phyloP scores from a whole-genome alignment of 345 rosid genomes.

The Sisymbrium altissimum region DNA sequence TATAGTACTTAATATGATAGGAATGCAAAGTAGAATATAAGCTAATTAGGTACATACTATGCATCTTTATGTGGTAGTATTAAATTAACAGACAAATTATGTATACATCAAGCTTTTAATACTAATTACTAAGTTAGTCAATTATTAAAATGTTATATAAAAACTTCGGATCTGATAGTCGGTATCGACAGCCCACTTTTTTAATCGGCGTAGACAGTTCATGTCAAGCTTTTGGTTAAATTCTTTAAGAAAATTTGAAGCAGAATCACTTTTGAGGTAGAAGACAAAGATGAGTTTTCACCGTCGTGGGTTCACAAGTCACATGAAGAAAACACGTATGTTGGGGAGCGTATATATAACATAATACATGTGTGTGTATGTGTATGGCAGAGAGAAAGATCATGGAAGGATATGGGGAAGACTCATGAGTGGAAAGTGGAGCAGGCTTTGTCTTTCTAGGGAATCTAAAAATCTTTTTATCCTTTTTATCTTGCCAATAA shows the following conservation, averaged over 20 bases:
- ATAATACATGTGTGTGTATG: constrained; percentile 11
- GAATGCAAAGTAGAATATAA: neutral
- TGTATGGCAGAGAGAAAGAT: constrained; percentile 20
- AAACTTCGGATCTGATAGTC: constrained; percentile 6
- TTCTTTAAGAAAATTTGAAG: neutral
- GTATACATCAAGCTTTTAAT: neutral
- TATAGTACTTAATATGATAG: neutral
- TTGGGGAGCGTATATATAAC: constrained; percentile 4
- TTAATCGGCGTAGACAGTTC: constrained; percentile 5
- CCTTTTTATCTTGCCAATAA: neutral
- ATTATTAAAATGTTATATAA: neutral
- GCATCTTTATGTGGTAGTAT: neutral
- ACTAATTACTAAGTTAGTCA: neutral
- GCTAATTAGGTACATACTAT: constrained; percentile 16
- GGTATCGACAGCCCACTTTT: neutral
- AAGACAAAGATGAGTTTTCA: constrained; percentile 35
- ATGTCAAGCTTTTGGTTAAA: constrained; percentile 6
- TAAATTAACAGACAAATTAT: neutral
- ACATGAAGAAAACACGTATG: constrained; percentile 32
- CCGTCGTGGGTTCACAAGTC: constrained; percentile 29
- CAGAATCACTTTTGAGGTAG: constrained; percentile 14
- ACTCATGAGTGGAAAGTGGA: constrained; percentile 30
- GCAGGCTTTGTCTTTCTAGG: constrained; percentile 34
- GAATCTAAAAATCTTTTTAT: constrained; percentile 17
- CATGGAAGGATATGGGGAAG: constrained; percentile 33